Base-by-base conservation (phyloP, 192 early-diverging fungal genomes). In the Geosiphon pyriformis region DNA sequence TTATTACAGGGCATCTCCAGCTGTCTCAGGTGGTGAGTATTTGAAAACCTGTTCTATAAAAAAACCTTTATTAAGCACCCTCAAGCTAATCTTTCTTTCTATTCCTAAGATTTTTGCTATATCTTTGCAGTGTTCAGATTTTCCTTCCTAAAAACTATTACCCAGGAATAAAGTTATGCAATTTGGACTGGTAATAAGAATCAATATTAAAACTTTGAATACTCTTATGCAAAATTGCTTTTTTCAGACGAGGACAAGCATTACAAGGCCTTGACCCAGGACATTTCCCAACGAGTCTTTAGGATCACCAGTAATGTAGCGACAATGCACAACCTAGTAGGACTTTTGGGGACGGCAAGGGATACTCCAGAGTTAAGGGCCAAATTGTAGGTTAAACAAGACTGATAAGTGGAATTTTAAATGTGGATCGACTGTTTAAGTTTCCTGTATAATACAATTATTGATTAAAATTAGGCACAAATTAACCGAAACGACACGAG, bases 251-350 rank as follows among this genome's bases (percentile, higher is more conserved):
- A 59, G 12, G 56, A 59, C 26, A 59, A 8, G 32, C 20, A 31
- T 18, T 59, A 59, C 32, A 59, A 31, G 22, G 22, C 22, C 17
- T 26, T 59, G 12, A 59, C 12, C 17, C 26, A 90, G 33, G 79
- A 83, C 59, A 81, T 92, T 11, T 94, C 92, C 12, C 88, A 92
- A 65, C 82, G 90, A 67, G 84, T 98, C 32, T 95, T 94, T 74
- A 79, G 81, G 37, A 92, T 98, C 61, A 92, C 91, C 51, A 85
- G 82, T 65, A 91, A 89, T 72, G 90, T 93, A 29, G 89, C 89
- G 10, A 85, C 83, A 65, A 93, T 96, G 49, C 85, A 94, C 18
- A 82, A 86, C 15, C 78, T 91, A 0, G 88, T 95, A 11, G 75
- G 74, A 17, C 85, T 84, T 66, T 78, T 95, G 61, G 92, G 93